phyloP scores from a whole-genome alignment of 768 basidiomycete species.

The Suillus paluster region DNA sequence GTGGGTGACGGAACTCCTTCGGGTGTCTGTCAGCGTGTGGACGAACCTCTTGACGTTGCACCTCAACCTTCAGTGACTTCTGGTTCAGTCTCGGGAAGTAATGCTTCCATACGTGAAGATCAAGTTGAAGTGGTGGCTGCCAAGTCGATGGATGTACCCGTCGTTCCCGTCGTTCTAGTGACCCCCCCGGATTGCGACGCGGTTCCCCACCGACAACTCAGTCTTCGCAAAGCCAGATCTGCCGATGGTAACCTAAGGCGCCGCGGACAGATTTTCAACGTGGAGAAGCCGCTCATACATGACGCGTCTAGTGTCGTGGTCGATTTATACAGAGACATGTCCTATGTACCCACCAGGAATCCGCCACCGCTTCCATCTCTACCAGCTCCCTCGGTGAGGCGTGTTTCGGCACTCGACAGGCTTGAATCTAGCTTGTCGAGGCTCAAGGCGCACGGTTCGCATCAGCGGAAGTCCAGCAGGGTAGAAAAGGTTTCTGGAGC shows the following conservation, averaged over 20 bases:
- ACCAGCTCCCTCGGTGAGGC: constrained; percentile 15
- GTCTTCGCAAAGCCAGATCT: constrained; percentile 1
- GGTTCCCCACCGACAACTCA: constrained; percentile 8
- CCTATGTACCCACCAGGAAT: constrained; percentile 20
- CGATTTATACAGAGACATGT: constrained; percentile 12
- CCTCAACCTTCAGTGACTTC: neutral
- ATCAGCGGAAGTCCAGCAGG: constrained; percentile 27
- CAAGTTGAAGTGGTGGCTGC: neutral
- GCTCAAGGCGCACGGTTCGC: constrained; percentile 35
- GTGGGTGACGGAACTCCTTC: neutral
- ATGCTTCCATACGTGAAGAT: neutral
- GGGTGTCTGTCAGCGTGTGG: neutral
- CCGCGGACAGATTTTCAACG: constrained; percentile 31
- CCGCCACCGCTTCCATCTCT: constrained; percentile 26
- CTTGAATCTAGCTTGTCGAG: constrained; percentile 39
- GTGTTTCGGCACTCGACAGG: constrained; percentile 36
- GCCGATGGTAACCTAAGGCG: constrained; percentile 16
- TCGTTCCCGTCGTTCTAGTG: constrained; percentile 8
- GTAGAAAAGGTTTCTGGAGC: constrained; percentile 12
- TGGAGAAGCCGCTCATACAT: constrained; percentile 10
- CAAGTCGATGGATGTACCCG: constrained; percentile 5
- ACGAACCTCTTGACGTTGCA: neutral
- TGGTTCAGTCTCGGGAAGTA: neutral
- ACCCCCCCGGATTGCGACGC: neutral
- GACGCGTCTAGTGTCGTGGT: constrained; percentile 3